Evolutionary conservation across 108 stramenopile genomes (phyloP).

Genomic region (Chaetoceros tenuissimus): DNA sequence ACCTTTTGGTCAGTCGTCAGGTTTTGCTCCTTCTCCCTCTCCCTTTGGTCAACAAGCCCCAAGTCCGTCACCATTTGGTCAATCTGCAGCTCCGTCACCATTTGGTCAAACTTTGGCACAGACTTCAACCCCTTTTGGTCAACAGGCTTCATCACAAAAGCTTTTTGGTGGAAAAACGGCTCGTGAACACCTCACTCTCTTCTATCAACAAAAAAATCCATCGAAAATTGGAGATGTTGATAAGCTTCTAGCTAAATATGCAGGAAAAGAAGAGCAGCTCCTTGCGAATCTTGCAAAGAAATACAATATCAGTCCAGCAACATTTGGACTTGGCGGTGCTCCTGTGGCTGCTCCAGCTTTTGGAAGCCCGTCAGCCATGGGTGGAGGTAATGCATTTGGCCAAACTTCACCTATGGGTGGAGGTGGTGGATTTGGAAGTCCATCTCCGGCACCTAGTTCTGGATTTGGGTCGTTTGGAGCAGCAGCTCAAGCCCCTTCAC

Average conservation of each 20-base stretch:
- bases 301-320: slow-evolving; percentile 66
- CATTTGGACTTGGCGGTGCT: slow-evolving; percentile 42
- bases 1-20: slow-evolving; percentile 8
- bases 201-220: slow-evolving; percentile 74
- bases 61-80: slow-evolving; percentile 5
- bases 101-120: slow-evolving; percentile 6
- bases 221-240: slow-evolving; percentile 70
- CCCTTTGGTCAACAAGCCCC: slow-evolving; percentile 1
- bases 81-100: neutral
- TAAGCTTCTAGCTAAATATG: slow-evolving; percentile 66
- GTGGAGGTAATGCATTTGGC: slow-evolving; percentile 12
- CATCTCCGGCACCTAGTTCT: slow-evolving; percentile 12
- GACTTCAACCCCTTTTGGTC: slow-evolving; percentile 1
- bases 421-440: slow-evolving; percentile 27
- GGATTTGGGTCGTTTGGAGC: slow-evolving; percentile 18
- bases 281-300: slow-evolving; percentile 80
- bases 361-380: slow-evolving; percentile 8
- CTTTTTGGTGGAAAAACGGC: slow-evolving; percentile 43
- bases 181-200: slow-evolving; percentile 54
- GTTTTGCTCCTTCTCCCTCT: neutral
- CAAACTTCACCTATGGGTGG: slow-evolving; percentile 13
- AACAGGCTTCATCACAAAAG: slow-evolving; percentile 7
- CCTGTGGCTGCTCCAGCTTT: slow-evolving; percentile 18
- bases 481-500: neutral
- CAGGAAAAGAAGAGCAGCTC: slow-evolving; percentile 71